Evolutionary conservation across 106 monocot species (phyloP).

Genomic region (Acorus gramineus): DNA sequence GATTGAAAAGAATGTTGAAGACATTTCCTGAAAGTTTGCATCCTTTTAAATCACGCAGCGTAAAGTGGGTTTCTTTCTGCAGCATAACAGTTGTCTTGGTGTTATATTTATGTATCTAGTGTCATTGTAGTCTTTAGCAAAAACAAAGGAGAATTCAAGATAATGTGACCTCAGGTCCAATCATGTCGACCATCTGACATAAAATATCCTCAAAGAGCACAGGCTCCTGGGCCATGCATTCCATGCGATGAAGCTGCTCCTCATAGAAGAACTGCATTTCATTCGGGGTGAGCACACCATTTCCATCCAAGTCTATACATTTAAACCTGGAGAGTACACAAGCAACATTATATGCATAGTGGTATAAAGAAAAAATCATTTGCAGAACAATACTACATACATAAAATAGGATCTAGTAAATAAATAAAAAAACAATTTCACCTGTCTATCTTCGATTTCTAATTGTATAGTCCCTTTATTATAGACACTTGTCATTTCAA

Average conservation of each 20-base stretch:
- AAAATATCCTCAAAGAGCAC: constrained; percentile 93
- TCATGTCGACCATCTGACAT: constrained; percentile 97
- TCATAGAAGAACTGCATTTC: constrained; percentile 98
- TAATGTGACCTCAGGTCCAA: constrained; percentile 66
- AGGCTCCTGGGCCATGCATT: constrained; percentile 98
- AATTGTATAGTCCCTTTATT: too few species aligned
- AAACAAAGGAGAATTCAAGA: neutral
- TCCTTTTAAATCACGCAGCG: constrained; percentile 58
- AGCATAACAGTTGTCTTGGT: neutral
- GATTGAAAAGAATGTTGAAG: constrained; percentile 96
- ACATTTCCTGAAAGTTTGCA: constrained; percentile 89
- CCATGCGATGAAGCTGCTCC: constrained; percentile 96
- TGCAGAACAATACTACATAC: too few species aligned
- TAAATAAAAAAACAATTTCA: too few species aligned
- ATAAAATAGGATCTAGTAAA: too few species aligned
- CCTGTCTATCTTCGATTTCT: too few species aligned
- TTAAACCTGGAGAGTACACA: constrained; percentile 53
- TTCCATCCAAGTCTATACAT: constrained; percentile 94
- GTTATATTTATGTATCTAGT: neutral
- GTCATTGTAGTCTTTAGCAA: neutral
- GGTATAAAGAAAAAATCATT: too few species aligned
- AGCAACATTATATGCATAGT: too few species aligned
- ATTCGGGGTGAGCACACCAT: constrained; percentile 65
- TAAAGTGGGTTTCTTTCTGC: constrained; percentile 71
- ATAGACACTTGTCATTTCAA: too few species aligned